Conservation (phyloP, 2,329 filamentous ascomycete genomes). For the Alternaria arborescens region DNA sequence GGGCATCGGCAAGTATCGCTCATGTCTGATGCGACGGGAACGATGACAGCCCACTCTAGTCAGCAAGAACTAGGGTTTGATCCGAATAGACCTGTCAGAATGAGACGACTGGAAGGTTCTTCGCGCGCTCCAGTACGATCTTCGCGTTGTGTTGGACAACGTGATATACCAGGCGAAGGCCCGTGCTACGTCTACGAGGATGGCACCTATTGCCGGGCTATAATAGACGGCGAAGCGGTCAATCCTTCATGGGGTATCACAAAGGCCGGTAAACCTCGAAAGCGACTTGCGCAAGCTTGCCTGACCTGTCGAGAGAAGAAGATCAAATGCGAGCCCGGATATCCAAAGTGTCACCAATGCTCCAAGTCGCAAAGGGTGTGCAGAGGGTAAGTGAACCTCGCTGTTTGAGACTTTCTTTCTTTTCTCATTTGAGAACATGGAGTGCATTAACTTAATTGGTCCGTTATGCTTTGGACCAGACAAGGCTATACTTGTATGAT, state of each 20-base stretch:
- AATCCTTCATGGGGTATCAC: slow-evolving; percentile 95
- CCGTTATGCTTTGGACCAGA: slow-evolving; percentile 16
- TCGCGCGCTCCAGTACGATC: slow-evolving; percentile 45
- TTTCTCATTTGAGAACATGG: slow-evolving; percentile 16
- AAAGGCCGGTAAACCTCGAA: slow-evolving; percentile 91
- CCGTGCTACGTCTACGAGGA: slow-evolving; percentile 88
- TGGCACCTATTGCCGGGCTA: slow-evolving; percentile 79
- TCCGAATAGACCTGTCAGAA: slow-evolving; percentile 36
- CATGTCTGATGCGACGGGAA: slow-evolving; percentile 32
- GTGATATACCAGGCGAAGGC: slow-evolving; percentile 77
- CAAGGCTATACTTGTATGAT: slow-evolving; percentile 26
- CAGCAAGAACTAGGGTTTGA: slow-evolving; percentile 45
- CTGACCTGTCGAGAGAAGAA: slow-evolving; percentile 95
- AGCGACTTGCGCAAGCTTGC: slow-evolving; percentile 90
- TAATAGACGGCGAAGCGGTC: slow-evolving; percentile 85
- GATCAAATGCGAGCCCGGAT: slow-evolving; percentile 93
- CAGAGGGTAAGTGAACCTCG: slow-evolving; percentile 63
- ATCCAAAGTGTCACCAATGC: slow-evolving; percentile 87
- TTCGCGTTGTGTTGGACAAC: slow-evolving; percentile 49
- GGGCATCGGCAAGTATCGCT: slow-evolving; percentile 37
- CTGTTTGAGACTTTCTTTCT: not conserved
- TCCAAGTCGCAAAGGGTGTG: slow-evolving; percentile 89
- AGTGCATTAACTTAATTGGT: slow-evolving; percentile 33
- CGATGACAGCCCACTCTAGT: slow-evolving; percentile 24
- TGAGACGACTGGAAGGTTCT: slow-evolving; percentile 44